Conservation (phyloP, 2,329 filamentous ascomycete species). For the Venturia asperata region DNA sequence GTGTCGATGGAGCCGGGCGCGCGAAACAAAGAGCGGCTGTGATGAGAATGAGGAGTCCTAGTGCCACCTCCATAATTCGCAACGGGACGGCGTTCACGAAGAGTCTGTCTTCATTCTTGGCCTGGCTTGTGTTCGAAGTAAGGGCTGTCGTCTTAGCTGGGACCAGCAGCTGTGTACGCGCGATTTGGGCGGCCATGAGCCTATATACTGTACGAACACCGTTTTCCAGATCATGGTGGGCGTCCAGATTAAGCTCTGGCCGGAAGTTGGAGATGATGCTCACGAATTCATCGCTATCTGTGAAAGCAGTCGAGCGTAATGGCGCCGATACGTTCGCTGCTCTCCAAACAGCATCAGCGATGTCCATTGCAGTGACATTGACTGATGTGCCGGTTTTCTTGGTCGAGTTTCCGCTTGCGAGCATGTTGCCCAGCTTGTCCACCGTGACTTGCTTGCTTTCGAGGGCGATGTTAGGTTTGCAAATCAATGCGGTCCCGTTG, state of each 20-base stretch:
- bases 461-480: not conserved
- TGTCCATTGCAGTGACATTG: not conserved
- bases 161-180: not conserved
- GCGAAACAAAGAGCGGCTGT: not conserved
- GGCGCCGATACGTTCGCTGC: not conserved
- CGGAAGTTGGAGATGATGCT: not conserved
- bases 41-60: constrained; percentile 5
- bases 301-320: not conserved
- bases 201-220: not conserved
- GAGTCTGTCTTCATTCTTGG: not conserved
- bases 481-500: constrained; percentile 8
- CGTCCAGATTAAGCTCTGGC: constrained; percentile 1
- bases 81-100: not conserved
- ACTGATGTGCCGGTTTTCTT: not conserved
- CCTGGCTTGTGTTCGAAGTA: not conserved
- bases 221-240: not conserved
- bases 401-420: not conserved
- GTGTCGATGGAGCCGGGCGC: constrained; percentile 6
- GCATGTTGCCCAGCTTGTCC: not conserved
- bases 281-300: not conserved
- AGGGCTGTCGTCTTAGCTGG: not conserved
- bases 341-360: constrained; percentile 7
- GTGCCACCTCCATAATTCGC: constrained; percentile 8
- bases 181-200: constrained; percentile 9
- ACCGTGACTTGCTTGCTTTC: not conserved